These are phyloP conservation scores for Exobasidium cylindrosporum DNA, from an alignment of 1,284 basidiomycete genomes.

Conservation along the genomic window DNA sequence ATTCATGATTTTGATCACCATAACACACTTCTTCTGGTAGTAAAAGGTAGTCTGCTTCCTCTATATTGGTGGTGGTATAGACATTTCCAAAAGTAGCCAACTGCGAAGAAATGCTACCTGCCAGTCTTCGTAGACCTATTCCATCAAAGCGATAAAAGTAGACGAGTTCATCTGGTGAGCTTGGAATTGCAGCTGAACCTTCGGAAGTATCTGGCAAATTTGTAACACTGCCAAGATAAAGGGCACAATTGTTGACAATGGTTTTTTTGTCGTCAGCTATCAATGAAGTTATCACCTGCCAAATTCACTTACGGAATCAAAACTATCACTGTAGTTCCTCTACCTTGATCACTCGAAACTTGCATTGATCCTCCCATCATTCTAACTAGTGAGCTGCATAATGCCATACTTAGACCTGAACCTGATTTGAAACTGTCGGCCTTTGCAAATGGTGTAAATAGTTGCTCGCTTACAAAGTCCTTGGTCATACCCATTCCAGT, in stretches of 20 bases:
- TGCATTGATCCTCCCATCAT: slow-evolving; percentile 36
- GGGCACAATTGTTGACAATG: no score
- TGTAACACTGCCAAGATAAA: no score
- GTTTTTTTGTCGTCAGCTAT: no score
- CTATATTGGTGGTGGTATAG: slow-evolving; percentile 32
- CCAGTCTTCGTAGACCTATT: slow-evolving; percentile 29
- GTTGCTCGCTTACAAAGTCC: slow-evolving; percentile 28
- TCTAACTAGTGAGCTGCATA: slow-evolving; percentile 29
- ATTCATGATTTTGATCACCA: slow-evolving; percentile 17
- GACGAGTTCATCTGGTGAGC: slow-evolving; percentile 26
- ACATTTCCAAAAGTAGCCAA: slow-evolving; percentile 38
- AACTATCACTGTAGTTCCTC: slow-evolving; percentile 35
- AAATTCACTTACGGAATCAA: slow-evolving; percentile 25
- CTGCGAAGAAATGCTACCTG: slow-evolving; percentile 32
- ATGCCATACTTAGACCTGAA: slow-evolving; percentile 26
- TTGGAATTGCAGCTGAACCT: neutral
- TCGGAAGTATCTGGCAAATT: no score
- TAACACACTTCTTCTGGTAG: slow-evolving; percentile 33
- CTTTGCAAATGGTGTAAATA: slow-evolving; percentile 39
- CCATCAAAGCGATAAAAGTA: slow-evolving; percentile 37
- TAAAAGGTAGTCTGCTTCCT: slow-evolving; percentile 31
- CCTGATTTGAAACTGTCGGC: slow-evolving; percentile 27
- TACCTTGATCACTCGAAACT: slow-evolving; percentile 29
- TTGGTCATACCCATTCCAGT: slow-evolving; percentile 39
- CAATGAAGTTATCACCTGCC: slow-evolving; percentile 17